Percentiles rank a stretch among this genome's conserved stretches.
phyloP scores from a whole-genome alignment of 2,329 filamentous ascomycete species.

The Fusarium brachygibbosum region DNA sequence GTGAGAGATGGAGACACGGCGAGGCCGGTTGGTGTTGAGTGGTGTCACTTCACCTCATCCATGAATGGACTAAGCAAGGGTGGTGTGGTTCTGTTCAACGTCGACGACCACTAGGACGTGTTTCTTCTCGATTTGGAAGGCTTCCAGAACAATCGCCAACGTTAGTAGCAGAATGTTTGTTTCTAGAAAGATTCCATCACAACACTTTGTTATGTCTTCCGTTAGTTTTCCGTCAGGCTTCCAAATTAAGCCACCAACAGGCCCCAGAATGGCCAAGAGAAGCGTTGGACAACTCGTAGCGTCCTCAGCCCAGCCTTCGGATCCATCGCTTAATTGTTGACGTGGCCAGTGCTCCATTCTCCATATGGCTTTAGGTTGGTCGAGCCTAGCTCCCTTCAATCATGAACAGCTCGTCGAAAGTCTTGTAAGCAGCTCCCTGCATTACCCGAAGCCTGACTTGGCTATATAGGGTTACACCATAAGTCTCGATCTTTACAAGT shows the following conservation, averaged over 20 bases:
- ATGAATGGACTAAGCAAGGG: constrained; percentile 26
- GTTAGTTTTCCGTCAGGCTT: constrained; percentile 20
- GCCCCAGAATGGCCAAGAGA: constrained; percentile 15
- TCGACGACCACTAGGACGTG: constrained; percentile 6
- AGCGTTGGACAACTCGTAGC: constrained; percentile 14
- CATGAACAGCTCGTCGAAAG: background rate
- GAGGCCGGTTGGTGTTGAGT: constrained; percentile 47
- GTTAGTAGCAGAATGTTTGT: constrained; percentile 26
- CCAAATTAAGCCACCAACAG: constrained; percentile 20
- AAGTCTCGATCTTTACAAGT: constrained; percentile 8
- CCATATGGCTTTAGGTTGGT: constrained; percentile 8
- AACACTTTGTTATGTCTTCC: background rate
- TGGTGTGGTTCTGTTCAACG: constrained; percentile 38
- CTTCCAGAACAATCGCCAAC: constrained; percentile 43
- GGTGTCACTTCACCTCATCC: constrained; percentile 34
- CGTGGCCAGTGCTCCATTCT: constrained; percentile 24
- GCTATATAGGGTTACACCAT: constrained; percentile 2
- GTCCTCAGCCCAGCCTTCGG: background rate
- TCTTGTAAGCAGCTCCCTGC: constrained; percentile 14
- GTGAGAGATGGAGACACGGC: constrained; percentile 50
- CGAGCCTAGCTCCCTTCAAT: background rate
- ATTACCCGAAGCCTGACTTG: constrained; percentile 9
- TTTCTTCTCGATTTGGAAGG: constrained; percentile 38
- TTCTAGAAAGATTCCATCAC: constrained; percentile 42
- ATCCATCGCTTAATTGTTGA: background rate